Evolutionary conservation across 2,329 filamentous ascomycete genomes (phyloP), one percentile per base, ranked within the genome.

Genomic region (Colletotrichum brevisporum): DNA sequence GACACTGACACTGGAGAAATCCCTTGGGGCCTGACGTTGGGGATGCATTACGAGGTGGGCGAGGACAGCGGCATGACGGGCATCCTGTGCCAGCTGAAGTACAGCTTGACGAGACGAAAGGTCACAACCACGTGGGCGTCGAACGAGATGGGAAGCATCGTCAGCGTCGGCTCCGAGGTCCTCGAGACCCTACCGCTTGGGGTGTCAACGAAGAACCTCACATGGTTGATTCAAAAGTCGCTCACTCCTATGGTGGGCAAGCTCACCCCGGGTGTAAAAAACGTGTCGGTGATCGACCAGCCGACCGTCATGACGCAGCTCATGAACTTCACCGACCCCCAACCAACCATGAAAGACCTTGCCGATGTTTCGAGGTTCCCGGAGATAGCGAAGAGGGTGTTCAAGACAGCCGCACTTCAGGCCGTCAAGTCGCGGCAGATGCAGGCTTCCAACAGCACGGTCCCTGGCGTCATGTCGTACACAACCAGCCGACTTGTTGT

Each of bases 281-380:
- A 8, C 5, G 5, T 31, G 8, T 31, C 27, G 27, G 5, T 31
- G 27, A 8, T 31, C 27, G 27, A 31, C 27, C 27, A 31, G 8
- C 27, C 5, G 27, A 31, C 27, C 5, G 27, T 31, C 5, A 31
- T 31, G 27, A 31, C 27, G 27, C 27, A 50, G 4, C n/a, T 60
- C n/a, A 50, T 60, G 45, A 60, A 60, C 45, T 43, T 50, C 45
- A 60, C 45, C 26, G 45, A 39, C 27, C 57, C 26, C 4, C 57
- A 26, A 41, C 45, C 27, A 9, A 36, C 8, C 5, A 5, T 4
- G 39, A 16, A 21, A 15, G 52, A 24, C 6, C 12, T 57, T 13
- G 54, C 12, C 3, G 9, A 51, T 4, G 10, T 13, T 6, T 15
- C 45, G 9, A 39, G n/a, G 27, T 39, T 60, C 16, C 43, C 12